Percentiles rank a stretch among this genome's conserved stretches.
Conservation (phyloP, 202 grass and related monocot genomes). For the Schoenoplectus triqueter region DNA sequence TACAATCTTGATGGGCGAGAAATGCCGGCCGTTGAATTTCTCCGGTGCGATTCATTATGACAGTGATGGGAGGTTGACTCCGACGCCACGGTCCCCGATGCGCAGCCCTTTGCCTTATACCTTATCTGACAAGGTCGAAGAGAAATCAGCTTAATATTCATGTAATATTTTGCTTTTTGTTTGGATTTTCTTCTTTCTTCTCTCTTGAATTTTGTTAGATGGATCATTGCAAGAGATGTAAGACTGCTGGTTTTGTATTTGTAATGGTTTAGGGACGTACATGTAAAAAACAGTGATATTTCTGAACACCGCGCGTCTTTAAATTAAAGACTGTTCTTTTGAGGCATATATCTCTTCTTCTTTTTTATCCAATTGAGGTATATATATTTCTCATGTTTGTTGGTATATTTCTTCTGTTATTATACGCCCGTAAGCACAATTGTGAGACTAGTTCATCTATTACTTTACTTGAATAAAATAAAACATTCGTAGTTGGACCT, state of each 20-base stretch:
- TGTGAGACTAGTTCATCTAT: too few species aligned
- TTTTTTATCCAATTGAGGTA: too few species aligned
- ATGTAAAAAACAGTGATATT: neutral
- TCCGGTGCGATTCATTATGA: constrained; percentile 70
- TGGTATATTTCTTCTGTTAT: too few species aligned
- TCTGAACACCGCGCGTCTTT: neutral
- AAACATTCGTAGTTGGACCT: too few species aligned
- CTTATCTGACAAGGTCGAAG: neutral
- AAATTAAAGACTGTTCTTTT: neutral
- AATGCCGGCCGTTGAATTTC: constrained; percentile 75
- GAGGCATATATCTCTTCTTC: neutral
- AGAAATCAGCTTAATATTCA: neutral
- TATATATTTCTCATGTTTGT: too few species aligned
- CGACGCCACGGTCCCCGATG: constrained; percentile 42
- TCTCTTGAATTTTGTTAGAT: constrained; percentile 8
- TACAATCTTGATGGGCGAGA: constrained; percentile 62
- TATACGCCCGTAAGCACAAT: too few species aligned
- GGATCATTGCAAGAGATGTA: neutral
- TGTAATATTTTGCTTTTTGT: constrained; percentile 25
- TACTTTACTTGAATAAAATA: too few species aligned
- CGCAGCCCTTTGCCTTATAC: constrained; percentile 27
- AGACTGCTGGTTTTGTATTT: constrained; percentile 7
- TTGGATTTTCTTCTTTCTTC: neutral
- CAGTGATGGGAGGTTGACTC: constrained; percentile 44
- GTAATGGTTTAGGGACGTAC: neutral